Evolutionary conservation across 768 basidiomycete genomes (phyloP).

Genomic region (Boletus sp.): DNA sequence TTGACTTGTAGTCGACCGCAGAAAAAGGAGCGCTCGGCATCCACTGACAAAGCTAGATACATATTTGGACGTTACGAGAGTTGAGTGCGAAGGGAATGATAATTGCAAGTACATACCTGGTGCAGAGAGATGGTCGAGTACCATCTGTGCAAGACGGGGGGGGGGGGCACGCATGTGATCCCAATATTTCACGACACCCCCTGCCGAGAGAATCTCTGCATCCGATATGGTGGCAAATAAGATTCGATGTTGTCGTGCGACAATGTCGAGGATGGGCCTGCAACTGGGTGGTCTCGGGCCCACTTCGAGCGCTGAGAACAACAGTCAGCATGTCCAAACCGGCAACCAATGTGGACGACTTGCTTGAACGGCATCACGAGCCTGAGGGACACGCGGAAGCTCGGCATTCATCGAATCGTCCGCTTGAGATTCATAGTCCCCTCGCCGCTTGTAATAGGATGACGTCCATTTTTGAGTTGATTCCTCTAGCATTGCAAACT

Average conservation of each 20-base stretch:
- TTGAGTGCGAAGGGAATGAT: neutral
- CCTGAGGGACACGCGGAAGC: neutral
- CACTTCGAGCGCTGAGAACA: neutral
- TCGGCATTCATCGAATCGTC: neutral
- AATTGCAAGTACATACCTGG: neutral
- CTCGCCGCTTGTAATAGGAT: neutral
- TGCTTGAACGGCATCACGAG: neutral
- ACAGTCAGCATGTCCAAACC: neutral
- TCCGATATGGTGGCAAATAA: neutral
- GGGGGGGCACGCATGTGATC: neutral
- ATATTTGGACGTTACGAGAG: too few relatives aligned
- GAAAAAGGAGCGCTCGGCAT: neutral
- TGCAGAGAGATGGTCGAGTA: neutral
- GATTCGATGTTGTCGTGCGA: neutral
- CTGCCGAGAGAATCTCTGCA: neutral
- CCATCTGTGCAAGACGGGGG: neutral
- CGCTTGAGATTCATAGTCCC: too few relatives aligned
- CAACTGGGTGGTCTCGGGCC: neutral
- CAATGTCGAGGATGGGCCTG: neutral
- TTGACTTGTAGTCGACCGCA: neutral
- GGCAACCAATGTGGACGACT: neutral
- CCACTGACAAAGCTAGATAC: neutral
- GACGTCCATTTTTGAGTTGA: neutral
- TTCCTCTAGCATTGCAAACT: neutral
- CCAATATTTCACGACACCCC: neutral